Base-by-base conservation (phyloP, 495 filamentous ascomycete genomes). In the Penicillium canescens region DNA sequence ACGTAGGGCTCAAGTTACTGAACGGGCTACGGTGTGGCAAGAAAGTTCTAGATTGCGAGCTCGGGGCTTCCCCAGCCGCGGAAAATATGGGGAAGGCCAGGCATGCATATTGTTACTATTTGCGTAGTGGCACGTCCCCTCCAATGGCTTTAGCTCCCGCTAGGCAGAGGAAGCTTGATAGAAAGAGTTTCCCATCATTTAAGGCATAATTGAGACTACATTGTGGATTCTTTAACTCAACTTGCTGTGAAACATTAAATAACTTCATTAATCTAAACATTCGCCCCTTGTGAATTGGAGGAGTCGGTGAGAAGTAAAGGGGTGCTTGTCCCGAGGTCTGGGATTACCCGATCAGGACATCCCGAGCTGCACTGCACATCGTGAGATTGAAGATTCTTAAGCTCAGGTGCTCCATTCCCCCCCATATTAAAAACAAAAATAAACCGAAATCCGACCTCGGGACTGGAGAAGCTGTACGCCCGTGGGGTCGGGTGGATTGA, bases 321-420 rank as follows among this genome's bases (percentile, higher is more conserved):
- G 12, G 2, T 24, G 23, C 23, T 6, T 6, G 6, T 24, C 18
- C 37, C 42, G 43, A 49, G 21, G 43, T 11, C 21, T 28, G 34
- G 55, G 24, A 41, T 52, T 65, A 39, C 59, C 59, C 21, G 28
- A 59, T 59, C 52, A 33, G 59, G 62, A 56, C 33, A 56, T 62
- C 50, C 62, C 58, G 56, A 16, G 28, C 6, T 9, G 8, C 7
- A 35, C 20, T 16, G 42, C 20, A 48, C 39, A 51, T 24, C 23
- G 23, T 50, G 47, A 41, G 38, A 42, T 34, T 42, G 5, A 10
- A 50, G 35, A 38, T 38, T 38, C 35, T 52, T 44, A 43, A 45
- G 50, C 50, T 43, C 38, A 52, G 13, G 28, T 52, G 49, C 21
- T 16, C 49, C 40, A 31, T 52, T 33, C 39, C 37, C n/a, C n/a